phyloP scores from a whole-genome alignment of 345 rosid genomes.

The Barbarea vulgaris region DNA sequence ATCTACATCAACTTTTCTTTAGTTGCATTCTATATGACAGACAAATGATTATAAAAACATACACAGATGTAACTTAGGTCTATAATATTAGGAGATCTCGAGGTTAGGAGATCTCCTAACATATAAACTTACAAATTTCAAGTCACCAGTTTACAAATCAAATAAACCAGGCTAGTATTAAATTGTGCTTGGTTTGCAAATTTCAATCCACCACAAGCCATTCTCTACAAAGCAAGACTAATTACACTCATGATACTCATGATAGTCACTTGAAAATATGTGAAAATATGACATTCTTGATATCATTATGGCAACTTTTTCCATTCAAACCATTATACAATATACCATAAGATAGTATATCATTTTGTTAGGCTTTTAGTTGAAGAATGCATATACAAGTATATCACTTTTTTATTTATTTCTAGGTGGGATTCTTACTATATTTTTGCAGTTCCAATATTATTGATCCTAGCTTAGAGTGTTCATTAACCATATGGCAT shows the following conservation, averaged over 20 bases:
- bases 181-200: background rate
- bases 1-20: background rate
- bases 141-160: no score
- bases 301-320: background rate
- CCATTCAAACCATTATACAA: background rate
- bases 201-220: background rate
- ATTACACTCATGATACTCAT: background rate
- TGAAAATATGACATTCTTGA: background rate
- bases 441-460: background rate
- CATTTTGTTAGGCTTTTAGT: background rate
- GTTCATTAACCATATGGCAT: background rate
- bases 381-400: background rate
- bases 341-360: background rate
- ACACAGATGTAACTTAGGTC: background rate
- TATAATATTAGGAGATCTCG: no score
- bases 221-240: background rate
- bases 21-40: background rate
- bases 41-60: background rate
- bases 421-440: background rate
- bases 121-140: no score
- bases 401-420: background rate
- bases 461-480: background rate
- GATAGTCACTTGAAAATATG: background rate
- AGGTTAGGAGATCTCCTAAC: no score
- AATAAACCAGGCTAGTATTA: background rate